Percentiles rank a stretch among this genome's conserved stretches.
phyloP scores from a whole-genome alignment of 768 basidiomycete genomes.

The Podaxis sp. region DNA sequence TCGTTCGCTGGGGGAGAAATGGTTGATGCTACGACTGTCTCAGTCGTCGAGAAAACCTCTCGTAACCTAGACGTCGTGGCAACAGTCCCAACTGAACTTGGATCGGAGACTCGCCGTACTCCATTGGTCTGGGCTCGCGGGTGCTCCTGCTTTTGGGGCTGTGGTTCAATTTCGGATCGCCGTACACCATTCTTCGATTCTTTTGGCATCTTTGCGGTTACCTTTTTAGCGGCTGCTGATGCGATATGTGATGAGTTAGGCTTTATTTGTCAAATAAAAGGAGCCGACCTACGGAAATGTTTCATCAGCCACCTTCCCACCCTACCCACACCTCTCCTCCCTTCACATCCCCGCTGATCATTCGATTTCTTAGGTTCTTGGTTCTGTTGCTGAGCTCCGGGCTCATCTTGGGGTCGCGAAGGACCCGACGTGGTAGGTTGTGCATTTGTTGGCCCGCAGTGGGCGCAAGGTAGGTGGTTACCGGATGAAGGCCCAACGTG shows the following conservation, averaged over 20 bases:
- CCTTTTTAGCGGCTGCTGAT: not conserved
- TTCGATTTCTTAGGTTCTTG: not conserved
- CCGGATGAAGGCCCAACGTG: not conserved
- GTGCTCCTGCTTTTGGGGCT: not conserved
- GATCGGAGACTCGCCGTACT: not conserved
- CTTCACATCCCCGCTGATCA: not conserved
- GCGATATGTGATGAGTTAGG: not conserved
- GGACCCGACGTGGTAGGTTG: not conserved
- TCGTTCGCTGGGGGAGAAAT: not conserved
- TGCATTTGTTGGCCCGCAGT: not conserved
- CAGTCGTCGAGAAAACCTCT: not conserved
- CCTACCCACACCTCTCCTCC: not conserved
- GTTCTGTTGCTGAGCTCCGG: not conserved
- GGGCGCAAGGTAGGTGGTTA: not conserved
- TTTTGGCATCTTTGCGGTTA: not conserved
- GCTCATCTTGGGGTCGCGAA: not conserved
- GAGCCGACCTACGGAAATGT: not conserved
- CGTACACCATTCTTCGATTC: not conserved
- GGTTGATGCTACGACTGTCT: not conserved
- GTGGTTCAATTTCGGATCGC: not conserved
- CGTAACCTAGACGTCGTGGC: not conserved
- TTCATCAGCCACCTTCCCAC: conserved; percentile 6
- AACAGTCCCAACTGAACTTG: not conserved
- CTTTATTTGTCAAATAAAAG: not conserved
- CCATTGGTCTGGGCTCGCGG: not conserved